A percentile compares a stretch with the other conserved stretches of the same genome.
Evolutionary conservation across 2,329 filamentous ascomycete genomes (phyloP).

Genomic region (Botrytis medusae): DNA sequence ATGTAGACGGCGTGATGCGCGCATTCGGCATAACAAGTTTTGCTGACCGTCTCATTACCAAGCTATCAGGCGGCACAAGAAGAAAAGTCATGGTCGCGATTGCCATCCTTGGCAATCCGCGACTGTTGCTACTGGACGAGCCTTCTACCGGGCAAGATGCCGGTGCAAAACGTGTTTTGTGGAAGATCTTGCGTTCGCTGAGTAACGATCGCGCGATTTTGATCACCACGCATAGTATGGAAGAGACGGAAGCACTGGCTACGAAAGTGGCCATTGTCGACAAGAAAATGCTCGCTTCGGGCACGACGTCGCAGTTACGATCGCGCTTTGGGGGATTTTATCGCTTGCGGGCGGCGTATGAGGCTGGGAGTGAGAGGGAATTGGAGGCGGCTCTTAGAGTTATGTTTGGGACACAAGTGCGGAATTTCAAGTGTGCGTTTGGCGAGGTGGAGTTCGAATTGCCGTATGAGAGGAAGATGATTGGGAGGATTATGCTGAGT

Average conservation of each 20-base stretch:
- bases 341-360: background rate
- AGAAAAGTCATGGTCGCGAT: slow-evolving; percentile 41
- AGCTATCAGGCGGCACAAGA: slow-evolving; percentile 39
- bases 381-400: background rate
- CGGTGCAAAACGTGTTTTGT: slow-evolving; percentile 41
- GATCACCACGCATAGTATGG: slow-evolving; percentile 41
- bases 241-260: slow-evolving; percentile 39
- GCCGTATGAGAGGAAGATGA: slow-evolving; percentile 4
- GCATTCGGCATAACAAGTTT: slow-evolving; percentile 37
- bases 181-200: slow-evolving; percentile 39
- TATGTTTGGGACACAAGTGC: background rate
- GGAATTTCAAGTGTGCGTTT: background rate
- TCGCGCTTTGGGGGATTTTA: background rate
- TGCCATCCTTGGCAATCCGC: slow-evolving; percentile 38
- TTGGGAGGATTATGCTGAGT: background rate
- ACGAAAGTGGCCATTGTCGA: slow-evolving; percentile 36
- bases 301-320: background rate
- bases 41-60: slow-evolving; percentile 32
- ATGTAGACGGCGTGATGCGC: slow-evolving; percentile 37
- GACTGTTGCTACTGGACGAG: slow-evolving; percentile 40
- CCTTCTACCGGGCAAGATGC: slow-evolving; percentile 41
- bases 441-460: background rate
- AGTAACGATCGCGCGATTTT: slow-evolving; percentile 38
- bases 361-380: background rate
- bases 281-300: slow-evolving; percentile 28